Conservation (phyloP, 1,284 basidiomycete species). For the Ceratobasidium theobromae region DNA sequence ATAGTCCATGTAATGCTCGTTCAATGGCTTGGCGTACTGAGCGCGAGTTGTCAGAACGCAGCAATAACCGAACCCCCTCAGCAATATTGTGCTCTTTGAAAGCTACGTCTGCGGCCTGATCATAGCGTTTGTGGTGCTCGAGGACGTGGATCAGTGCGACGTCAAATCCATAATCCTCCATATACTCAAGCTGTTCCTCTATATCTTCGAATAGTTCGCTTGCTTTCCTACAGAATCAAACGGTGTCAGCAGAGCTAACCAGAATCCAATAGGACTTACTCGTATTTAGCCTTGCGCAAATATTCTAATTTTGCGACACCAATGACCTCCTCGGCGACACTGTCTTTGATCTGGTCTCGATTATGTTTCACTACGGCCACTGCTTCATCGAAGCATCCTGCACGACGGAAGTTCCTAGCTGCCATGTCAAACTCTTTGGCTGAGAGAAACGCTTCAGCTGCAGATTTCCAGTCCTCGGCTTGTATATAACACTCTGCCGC, state of each 20-base stretch:
- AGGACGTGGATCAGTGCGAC: conserved; percentile 54
- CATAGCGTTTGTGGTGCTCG: conserved; percentile 48
- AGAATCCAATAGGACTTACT: conserved; percentile 46
- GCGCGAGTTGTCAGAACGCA: neutral
- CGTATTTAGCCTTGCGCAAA: conserved; percentile 49
- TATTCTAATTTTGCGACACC: conserved; percentile 57
- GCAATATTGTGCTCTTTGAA: conserved; percentile 49
- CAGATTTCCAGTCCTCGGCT: conserved; percentile 40
- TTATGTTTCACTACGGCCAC: conserved; percentile 50
- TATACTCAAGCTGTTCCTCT: conserved; percentile 55
- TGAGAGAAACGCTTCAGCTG: conserved; percentile 54
- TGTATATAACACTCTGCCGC: conserved; percentile 57
- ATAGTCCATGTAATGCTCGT: conserved; percentile 55
- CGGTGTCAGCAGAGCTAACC: too few relatives aligned
- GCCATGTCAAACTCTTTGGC: conserved; percentile 47
- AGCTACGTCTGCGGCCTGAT: conserved; percentile 61
- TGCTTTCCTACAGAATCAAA: conserved; percentile 49
- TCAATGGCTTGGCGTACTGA: conserved; percentile 51
- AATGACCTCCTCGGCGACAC: conserved; percentile 51
- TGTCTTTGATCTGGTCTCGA: conserved; percentile 44
- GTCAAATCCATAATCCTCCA: conserved; percentile 58
- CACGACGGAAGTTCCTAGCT: conserved; percentile 52
- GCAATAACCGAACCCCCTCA: conserved; percentile 10
- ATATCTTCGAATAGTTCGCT: conserved; percentile 51
- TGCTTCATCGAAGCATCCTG: conserved; percentile 56